These are phyloP conservation scores for Sonneratia alba DNA, from an alignment of 345 rosid species.

Conservation along the genomic window DNA sequence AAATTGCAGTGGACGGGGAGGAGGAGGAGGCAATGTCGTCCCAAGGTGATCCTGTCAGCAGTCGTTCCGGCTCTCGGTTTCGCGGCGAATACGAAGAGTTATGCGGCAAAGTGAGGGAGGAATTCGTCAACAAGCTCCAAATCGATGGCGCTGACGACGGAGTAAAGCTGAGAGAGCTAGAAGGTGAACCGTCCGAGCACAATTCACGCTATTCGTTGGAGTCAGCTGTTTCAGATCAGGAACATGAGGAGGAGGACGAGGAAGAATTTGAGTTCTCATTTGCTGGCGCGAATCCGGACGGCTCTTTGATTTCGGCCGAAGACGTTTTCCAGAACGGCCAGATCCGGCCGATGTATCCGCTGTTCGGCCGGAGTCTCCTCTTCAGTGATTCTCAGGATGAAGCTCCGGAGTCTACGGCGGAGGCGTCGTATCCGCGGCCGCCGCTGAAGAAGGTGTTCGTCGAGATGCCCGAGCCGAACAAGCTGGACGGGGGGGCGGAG, in stretches of 20 bases:
- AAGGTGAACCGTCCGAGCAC: background rate
- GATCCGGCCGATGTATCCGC: conserved; percentile 38
- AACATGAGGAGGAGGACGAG: background rate
- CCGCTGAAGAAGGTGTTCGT: conserved; percentile 26
- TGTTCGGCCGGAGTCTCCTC: conserved; percentile 30
- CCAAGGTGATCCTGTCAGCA: background rate
- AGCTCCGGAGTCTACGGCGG: conserved; percentile 6
- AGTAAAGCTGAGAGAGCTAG: background rate
- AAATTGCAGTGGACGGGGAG: background rate
- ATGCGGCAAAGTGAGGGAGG: background rate
- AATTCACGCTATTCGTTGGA: background rate
- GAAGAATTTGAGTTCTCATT: conserved; percentile 37
- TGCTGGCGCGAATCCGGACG: conserved; percentile 19
- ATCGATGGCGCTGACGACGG: background rate
- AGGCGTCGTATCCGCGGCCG: conserved; percentile 1
- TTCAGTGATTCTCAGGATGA: background rate
- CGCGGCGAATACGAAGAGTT: background rate
- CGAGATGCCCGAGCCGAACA: conserved; percentile 14
- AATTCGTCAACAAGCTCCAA: background rate
- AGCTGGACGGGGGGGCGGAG: conserved; percentile 9
- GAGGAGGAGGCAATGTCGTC: background rate
- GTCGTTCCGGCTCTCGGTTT: background rate
- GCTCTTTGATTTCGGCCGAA: conserved; percentile 32
- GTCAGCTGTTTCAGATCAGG: background rate
- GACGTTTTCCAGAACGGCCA: conserved; percentile 35